Evolutionary conservation across 2,329 filamentous ascomycete genomes (phyloP), one percentile per base, ranked within the genome.

Genomic region (Epichloe sp.): DNA sequence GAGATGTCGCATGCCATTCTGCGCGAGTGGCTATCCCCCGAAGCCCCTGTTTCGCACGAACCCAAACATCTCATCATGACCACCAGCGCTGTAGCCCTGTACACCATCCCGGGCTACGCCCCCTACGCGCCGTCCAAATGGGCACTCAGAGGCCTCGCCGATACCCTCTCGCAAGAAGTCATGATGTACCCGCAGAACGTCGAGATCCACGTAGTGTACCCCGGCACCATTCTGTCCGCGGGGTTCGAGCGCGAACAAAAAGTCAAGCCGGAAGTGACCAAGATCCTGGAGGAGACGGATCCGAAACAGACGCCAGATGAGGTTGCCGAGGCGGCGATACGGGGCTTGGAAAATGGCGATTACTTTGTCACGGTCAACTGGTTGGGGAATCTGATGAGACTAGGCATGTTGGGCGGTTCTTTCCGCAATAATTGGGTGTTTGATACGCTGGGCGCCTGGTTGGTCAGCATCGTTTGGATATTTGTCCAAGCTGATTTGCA

Each of bases 31-130:
- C 78, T 89, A 44, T 68, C 70, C 3, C 74, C 74, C 12, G 66
- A 67, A 10, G 67, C 66, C 4, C 65, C 72, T 8, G 61, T 72
- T 37, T 66, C 73, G 47, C 50, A 58, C 23, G 70, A 77, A 55
- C 73, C 83, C 10, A 79, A 84, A 50, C 91, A 97, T 67, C 76
- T 98, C 56, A 80, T 98, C 63, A 87, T 97, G 68, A 97, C 93
- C 1, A 82, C 83, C 15, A 93, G 86, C 21, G 78, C 84, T 5
- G 70, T 83, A 17, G 85, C 85, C 2, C 85, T 95, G 59, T 82
- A 85, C 59, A 79, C 87, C 12, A 67, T 95, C 36, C 79, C 83
- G 12, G 93, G 93, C 26, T 98, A 98, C 67, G 75, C 0, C 78
- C 88, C 88, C 0, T 98, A 98, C 67, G 78, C 82, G 0, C 88